Evolutionary conservation across 257 asterid species (phyloP).

Genomic region (Anisodus tanguticus): DNA sequence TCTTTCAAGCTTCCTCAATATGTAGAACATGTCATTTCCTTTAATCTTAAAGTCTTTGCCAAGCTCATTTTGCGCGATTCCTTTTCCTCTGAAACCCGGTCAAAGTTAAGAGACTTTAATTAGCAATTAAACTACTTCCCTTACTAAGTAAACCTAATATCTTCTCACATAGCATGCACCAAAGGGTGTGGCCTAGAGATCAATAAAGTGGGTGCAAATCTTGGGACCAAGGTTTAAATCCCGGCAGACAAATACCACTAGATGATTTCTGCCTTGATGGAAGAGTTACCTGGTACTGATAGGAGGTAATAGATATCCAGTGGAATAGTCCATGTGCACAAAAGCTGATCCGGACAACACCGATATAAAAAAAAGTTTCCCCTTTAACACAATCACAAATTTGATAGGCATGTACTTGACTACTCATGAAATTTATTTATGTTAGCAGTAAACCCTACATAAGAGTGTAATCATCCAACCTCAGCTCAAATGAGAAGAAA

Average conservation of each 20-base stretch:
- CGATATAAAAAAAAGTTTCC: no score
- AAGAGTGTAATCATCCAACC: background rate
- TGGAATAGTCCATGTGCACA: background rate
- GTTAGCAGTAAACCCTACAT: background rate
- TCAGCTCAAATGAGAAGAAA: background rate
- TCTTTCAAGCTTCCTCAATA: slow-evolving; percentile 74
- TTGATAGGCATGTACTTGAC: no score
- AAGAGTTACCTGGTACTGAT: background rate
- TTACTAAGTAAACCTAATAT: background rate
- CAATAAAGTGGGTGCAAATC: background rate
- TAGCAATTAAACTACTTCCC: slow-evolving; percentile 10
- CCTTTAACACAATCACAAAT: no score
- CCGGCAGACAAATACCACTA: background rate
- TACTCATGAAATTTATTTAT: no score
- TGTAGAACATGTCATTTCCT: slow-evolving; percentile 73
- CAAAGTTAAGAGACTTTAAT: slow-evolving; percentile 22
- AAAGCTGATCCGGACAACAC: background rate
- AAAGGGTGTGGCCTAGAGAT: background rate
- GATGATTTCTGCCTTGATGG: background rate
- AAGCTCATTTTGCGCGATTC: slow-evolving; percentile 87
- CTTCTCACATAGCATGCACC: background rate
- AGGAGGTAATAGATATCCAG: background rate
- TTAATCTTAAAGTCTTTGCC: slow-evolving; percentile 66
- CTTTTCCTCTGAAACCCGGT: slow-evolving; percentile 61
- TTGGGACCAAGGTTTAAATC: slow-evolving; percentile 10